Evolutionary conservation across 1,284 basidiomycete species (phyloP).

Genomic region (Cystobasidium pallidum): DNA sequence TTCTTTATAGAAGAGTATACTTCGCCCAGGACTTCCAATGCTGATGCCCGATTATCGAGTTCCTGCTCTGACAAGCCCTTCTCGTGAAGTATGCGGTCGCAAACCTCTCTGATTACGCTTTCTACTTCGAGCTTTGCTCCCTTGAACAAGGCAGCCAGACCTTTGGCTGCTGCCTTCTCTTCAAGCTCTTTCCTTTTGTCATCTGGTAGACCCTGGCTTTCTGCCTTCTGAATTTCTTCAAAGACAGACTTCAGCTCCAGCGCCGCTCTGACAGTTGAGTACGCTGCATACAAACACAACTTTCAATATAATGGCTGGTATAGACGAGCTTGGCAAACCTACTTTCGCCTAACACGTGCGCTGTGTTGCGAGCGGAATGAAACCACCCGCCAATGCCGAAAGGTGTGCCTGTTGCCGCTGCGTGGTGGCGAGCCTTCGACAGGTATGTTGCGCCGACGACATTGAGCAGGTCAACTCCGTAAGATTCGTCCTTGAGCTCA

Average conservation of each 20-base stretch:
- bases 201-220: conserved; percentile 79
- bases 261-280: conserved; percentile 73
- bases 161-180: conserved; percentile 89
- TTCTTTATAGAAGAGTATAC: conserved; percentile 72
- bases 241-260: conserved; percentile 94
- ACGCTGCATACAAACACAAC: conserved; percentile 3
- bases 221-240: conserved; percentile 90
- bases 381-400: conserved; percentile 83
- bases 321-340: conserved; percentile 72
- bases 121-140: conserved; percentile 95
- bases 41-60: conserved; percentile 73
- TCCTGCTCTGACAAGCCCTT: conserved; percentile 61
- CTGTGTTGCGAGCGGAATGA: conserved; percentile 90
- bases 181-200: conserved; percentile 89
- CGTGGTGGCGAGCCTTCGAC: conserved; percentile 73
- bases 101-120: conserved; percentile 88
- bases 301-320: conserved; percentile 55
- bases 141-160: conserved; percentile 89
- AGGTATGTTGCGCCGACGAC: conserved; percentile 88
- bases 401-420: conserved; percentile 76
- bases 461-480: conserved; percentile 88
- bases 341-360: conserved; percentile 71
- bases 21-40: conserved; percentile 79
- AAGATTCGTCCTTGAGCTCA: conserved; percentile 85
- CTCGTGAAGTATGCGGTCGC: conserved; percentile 76